Evolutionary conservation across 352 stramenopile species (phyloP), one percentile per base, ranked within the genome.

Genomic region (Globisporangium sylvaticum): DNA sequence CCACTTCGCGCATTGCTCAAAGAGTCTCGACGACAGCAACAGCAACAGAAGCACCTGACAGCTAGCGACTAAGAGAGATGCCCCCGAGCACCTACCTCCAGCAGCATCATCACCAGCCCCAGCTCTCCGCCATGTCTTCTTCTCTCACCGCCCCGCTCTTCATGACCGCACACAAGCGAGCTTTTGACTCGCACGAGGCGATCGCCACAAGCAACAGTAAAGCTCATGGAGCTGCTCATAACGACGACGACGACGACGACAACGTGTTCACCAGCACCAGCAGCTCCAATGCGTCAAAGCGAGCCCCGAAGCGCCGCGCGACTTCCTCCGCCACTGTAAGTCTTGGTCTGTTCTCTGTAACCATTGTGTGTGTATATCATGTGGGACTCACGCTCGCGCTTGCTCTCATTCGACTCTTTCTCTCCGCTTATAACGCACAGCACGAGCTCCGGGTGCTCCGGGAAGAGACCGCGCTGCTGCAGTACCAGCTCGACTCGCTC

Each of bases 371-470:
- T 9, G 9, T 9, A 39, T 2, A 39, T 39, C 7, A 46, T 18
- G 20, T 46, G 12, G 0, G 2, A 18, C 37, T 46, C 14, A 8
- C 37, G 0, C 12, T 46, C 37, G 20, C 14, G 15, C 14, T 18
- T 20, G 37, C 37, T 44, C 3, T 18, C 32, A 7, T 37, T 9
- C 32, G 32, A 37, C 32, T 7, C 32, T 37, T n/a, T n/a, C n/a
- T n/a, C n/a, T n/a, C n/a, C 22, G n/a, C 48, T 29, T 54, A 29
- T 54, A 54, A 14, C 48, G 24, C 12, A 54, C 52, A 83, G 79
- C 74, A 84, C 63, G 81, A 89, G 55, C 71, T 89, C 44, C 77
- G 79, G 0, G 65, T 71, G 31, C 62, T 89, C 4, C 81, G 81
- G 14, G 75, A 80, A 50, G 77, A 89, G 56, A 62, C 68, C 18